Evolutionary conservation across 2,329 filamentous ascomycete species (phyloP), one percentile per base, ranked within the genome.

Genomic region (Decorospora gaudefroyi): DNA sequence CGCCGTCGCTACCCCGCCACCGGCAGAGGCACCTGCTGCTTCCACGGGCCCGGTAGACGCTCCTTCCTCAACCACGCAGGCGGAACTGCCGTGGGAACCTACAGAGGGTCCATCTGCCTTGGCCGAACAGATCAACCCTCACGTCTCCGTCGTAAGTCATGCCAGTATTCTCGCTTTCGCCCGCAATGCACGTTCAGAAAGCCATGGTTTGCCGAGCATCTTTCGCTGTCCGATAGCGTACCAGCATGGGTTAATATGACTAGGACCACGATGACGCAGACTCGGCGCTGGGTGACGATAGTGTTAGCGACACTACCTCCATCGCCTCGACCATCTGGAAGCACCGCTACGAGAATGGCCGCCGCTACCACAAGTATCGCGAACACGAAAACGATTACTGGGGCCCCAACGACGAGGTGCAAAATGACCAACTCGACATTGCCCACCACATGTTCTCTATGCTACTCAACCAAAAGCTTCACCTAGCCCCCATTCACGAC

Each of bases 361-460:
- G 65, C 3, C 53, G 64, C 4, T 68, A 68, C 46, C 61, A 67
- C 45, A 60, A 61, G 27, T 66, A 59, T 26, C 54, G 59, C 7
- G 60, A 66, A 29, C 62, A 61, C 35, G 61, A 62, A 29, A 63
- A 62, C 29, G 61, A 61, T 26, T 66, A 66, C 49, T 61, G 63
- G 52, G 61, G 59, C 4, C 64, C 62, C 8, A 65, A 65, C 32
- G 64, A 67, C 27, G 62, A 67, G 16, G 21, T 54, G 6, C 58
- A 63, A 34, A 61, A 59, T 12, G 58, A 63, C 34, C 60, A 62
- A 28, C 57, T 62, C 18, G 60, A 63, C 47, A 62, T 63, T 25
- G 58, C 57, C 6, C 61, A 65, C 25, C 59, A 59, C 31, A 59
- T 64, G 53, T 65, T 58, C 27, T 28, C 57, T 11, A 42, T 60